phyloP scores from a whole-genome alignment of 1,284 basidiomycete species.

The Sanghuangporus weigelae region DNA sequence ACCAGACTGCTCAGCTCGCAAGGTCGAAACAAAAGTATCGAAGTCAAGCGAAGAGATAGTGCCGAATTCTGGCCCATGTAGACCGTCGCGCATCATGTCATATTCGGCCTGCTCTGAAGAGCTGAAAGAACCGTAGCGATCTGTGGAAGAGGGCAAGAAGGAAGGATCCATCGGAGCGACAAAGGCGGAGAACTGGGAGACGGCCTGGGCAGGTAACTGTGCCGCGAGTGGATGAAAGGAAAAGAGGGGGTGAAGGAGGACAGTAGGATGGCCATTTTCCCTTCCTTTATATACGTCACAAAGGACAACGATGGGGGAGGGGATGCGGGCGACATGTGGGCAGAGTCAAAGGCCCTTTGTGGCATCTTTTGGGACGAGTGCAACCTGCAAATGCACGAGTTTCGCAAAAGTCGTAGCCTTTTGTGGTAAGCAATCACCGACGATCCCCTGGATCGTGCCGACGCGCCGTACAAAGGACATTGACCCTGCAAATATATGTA shows the following conservation, averaged over 20 bases:
- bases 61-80: background rate
- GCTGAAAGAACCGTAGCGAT: background rate
- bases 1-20: background rate
- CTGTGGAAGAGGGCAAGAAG: background rate
- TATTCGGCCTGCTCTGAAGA: background rate
- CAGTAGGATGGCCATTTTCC: background rate
- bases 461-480: conserved; percentile 9
- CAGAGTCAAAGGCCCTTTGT: conserved; percentile 6
- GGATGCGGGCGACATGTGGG: background rate
- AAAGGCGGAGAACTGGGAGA: background rate
- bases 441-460: background rate
- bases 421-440: background rate
- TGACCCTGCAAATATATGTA: background rate
- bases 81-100: background rate
- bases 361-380: background rate
- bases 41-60: background rate
- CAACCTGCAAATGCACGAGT: background rate
- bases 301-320: background rate
- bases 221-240: background rate
- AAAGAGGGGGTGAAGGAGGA: background rate
- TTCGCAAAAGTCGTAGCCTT: background rate
- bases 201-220: background rate
- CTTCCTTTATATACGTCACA: background rate
- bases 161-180: background rate
- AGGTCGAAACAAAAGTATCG: background rate